A percentile compares a stretch with the other conserved stretches of the same genome.
Conservation (phyloP, 2,329 filamentous ascomycete species). For the Penicillium olsonii region DNA sequence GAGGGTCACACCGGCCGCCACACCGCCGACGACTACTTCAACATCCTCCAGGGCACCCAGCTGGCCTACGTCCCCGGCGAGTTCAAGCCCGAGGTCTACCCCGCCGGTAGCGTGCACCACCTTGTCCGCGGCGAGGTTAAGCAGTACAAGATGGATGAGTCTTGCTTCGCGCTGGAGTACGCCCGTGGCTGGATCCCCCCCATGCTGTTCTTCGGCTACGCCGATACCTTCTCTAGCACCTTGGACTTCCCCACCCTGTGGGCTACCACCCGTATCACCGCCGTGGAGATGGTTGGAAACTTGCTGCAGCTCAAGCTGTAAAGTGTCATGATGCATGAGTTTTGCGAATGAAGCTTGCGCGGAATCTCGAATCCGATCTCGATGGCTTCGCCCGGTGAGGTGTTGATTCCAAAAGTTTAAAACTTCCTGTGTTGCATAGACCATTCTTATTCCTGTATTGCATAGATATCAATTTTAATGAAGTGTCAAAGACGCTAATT, state of each 20-base stretch:
- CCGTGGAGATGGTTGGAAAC: constrained; percentile 73
- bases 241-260: constrained; percentile 83
- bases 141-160: constrained; percentile 61
- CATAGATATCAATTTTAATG: not conserved
- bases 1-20: constrained; percentile 87
- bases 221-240: constrained; percentile 77
- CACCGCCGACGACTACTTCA: constrained; percentile 92
- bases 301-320: constrained; percentile 71
- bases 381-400: not conserved
- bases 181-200: constrained; percentile 79
- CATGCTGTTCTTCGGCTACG: constrained; percentile 88
- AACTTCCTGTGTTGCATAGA: not conserved
- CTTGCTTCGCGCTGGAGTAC: constrained; percentile 44
- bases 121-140: constrained; percentile 66
- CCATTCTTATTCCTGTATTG: no score
- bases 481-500: not conserved
- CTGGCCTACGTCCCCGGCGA: constrained; percentile 41
- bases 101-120: constrained; percentile 41
- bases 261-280: constrained; percentile 75
- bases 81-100: constrained; percentile 42
- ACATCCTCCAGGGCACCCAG: constrained; percentile 65
- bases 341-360: constrained; percentile 1
- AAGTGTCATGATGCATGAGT: constrained; percentile 15
- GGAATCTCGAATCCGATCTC: constrained; percentile 8
- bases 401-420: constrained; percentile 2